phyloP scores from a whole-genome alignment of 2,329 filamentous ascomycete species.

The Epichloe aotearoae region DNA sequence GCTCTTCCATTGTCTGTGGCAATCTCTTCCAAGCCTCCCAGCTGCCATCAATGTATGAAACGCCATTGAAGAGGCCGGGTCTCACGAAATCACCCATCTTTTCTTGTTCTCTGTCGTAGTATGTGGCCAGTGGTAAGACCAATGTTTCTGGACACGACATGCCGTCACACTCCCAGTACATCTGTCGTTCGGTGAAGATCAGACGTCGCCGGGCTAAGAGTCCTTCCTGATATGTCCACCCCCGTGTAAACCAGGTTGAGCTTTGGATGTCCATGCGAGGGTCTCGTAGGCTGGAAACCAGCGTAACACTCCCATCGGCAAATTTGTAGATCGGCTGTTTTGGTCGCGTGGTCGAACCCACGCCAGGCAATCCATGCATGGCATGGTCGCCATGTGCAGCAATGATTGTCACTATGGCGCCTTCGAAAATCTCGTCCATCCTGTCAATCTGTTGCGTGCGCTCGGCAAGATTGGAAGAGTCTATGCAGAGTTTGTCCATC shows the following conservation, averaged over 20 bases:
- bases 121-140: slow-evolving; percentile 18
- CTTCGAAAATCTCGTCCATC: slow-evolving; percentile 26
- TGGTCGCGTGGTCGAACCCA: slow-evolving; percentile 15
- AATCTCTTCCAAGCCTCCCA: slow-evolving; percentile 23
- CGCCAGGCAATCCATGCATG: slow-evolving; percentile 21
- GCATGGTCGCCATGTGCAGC: slow-evolving; percentile 22
- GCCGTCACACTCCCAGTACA: slow-evolving; percentile 26
- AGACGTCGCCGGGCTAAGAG: slow-evolving; percentile 23
- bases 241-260: slow-evolving; percentile 22
- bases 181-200: slow-evolving; percentile 25
- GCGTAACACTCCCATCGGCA: slow-evolving; percentile 17
- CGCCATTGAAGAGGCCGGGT: slow-evolving; percentile 21
- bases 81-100: slow-evolving; percentile 23
- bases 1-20: slow-evolving; percentile 14
- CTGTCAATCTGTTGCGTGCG: slow-evolving; percentile 18
- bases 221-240: slow-evolving; percentile 28
- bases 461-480: slow-evolving; percentile 12
- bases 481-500: slow-evolving; percentile 25
- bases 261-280: slow-evolving; percentile 16
- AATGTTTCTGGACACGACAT: slow-evolving; percentile 24
- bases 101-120: slow-evolving; percentile 19
- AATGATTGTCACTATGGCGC: slow-evolving; percentile 24
- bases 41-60: slow-evolving; percentile 21
- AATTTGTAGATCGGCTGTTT: slow-evolving; percentile 20
- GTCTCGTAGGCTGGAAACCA: slow-evolving; percentile 20